Evolutionary conservation across 2,329 filamentous ascomycete species (phyloP), one percentile per base, ranked within the genome.

Genomic region (Aspergillus spinulosporus): DNA sequence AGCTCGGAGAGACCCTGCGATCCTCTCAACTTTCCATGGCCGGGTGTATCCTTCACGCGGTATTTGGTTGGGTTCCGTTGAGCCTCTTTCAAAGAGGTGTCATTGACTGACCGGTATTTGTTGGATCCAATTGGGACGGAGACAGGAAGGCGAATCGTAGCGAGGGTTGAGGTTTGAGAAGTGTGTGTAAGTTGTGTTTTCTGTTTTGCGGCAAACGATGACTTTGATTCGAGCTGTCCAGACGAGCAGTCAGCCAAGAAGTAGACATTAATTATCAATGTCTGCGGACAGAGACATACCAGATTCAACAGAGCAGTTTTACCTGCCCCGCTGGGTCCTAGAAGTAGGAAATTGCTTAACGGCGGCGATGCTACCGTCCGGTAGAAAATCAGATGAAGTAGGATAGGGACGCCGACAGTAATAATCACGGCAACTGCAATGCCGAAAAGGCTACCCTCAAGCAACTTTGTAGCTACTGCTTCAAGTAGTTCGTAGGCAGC

Each of bases 11-110:
- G 71, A 15, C 74, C 72, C 57, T 85, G 76, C 11, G 78, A 80
- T 66, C 85, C 83, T 59, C 94, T 90, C 57, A 99, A 85, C 77
- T 99, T 99, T 66, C 91, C 92, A 77, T 99, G 94, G 39, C 94
- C 94, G 0, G 94, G 94, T 0, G 93, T 97, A 76, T 99, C 94
- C 52, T 66, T 71, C 12, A 79, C 52, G 4, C 69, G 63, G 59
- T 78, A 79, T 32, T 64, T 68, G 50, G 72, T 64, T n/a, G 70
- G 71, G 42, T 74, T 72, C 26, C 66, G 68, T 14, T 69, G 59
- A 7, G 68, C 62, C 40, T 78, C 74, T 68, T 90, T 78, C 34
- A 97, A 78, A 8, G 84, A 81, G 26, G 84, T 82, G 69, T 90
- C 87, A 67, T 88, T 84, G 28, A 78, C 74, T 43, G 85, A 88